These are phyloP conservation scores for Paramyrothecium sp. DNA, from an alignment of 2,329 filamentous ascomycete species.

Conservation along the genomic window DNA sequence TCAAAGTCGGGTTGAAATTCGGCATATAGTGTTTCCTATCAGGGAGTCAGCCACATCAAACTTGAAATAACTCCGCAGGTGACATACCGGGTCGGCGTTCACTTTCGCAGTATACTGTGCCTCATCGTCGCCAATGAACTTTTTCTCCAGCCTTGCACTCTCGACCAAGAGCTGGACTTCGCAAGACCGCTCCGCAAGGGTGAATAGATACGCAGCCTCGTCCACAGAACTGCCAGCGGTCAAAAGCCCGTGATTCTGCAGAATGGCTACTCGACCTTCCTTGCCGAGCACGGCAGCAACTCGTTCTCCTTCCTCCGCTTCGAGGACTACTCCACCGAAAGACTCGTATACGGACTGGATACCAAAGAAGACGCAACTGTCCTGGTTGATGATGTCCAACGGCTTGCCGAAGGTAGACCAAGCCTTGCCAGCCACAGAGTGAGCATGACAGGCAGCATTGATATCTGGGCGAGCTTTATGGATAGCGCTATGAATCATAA, in stretches of 20 bases:
- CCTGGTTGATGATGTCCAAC: conserved; percentile 63
- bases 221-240: conserved; percentile 65
- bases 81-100: conserved; percentile 19
- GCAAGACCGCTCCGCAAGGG: conserved; percentile 27
- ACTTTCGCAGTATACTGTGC: conserved; percentile 32
- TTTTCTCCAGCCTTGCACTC: conserved; percentile 19
- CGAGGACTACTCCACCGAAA: conserved; percentile 63
- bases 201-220: conserved; percentile 65
- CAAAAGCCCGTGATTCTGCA: conserved; percentile 64
- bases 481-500: conserved; percentile 61
- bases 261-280: conserved; percentile 50
- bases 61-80: no score
- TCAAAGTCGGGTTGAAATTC: conserved; percentile 27
- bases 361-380: conserved; percentile 54
- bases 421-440: conserved; percentile 57
- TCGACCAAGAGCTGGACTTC: conserved; percentile 27
- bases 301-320: conserved; percentile 55
- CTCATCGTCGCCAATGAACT: conserved; percentile 31
- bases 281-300: conserved; percentile 57
- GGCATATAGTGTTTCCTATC: conserved; percentile 22
- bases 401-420: conserved; percentile 58
- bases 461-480: conserved; percentile 60
- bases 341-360: conserved; percentile 59
- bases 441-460: conserved; percentile 60
- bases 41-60: not conserved